Evolutionary conservation across 495 filamentous ascomycete genomes (phyloP).

Genomic region (Penicillium cosmopolitanum): DNA sequence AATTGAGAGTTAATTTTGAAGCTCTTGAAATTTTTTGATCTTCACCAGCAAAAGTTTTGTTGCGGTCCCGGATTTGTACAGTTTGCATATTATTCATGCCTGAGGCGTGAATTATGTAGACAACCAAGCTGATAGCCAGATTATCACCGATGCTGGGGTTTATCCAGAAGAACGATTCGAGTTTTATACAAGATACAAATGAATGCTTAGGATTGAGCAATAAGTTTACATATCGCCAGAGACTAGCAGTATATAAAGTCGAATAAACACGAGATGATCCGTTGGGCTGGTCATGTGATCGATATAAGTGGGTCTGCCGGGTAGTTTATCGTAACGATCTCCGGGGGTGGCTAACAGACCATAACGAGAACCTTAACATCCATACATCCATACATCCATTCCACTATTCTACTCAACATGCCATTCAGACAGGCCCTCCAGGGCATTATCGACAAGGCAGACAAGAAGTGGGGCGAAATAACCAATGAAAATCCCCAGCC

Average conservation of each 20-base stretch:
- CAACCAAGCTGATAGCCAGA: too few species aligned
- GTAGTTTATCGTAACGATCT: too few species aligned
- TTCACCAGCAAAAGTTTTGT: background rate
- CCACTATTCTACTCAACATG: slow-evolving; percentile 23
- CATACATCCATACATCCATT: too few species aligned
- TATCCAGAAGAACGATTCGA: too few species aligned
- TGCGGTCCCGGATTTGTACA: slow-evolving; percentile 14
- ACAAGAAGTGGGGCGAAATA: slow-evolving; percentile 31
- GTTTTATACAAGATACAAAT: too few species aligned
- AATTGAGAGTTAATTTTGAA: slow-evolving; percentile 9
- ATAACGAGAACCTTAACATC: background rate
- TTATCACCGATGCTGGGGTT: too few species aligned
- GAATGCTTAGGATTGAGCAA: too few species aligned
- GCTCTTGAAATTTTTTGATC: slow-evolving; percentile 21
- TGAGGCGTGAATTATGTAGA: slow-evolving; percentile 10
- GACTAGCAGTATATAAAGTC: too few species aligned
- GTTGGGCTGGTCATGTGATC: slow-evolving; percentile 1
- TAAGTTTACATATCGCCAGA: too few species aligned
- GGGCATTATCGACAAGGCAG: slow-evolving; percentile 30
- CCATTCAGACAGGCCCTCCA: slow-evolving; percentile 34
- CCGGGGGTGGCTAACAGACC: too few species aligned
- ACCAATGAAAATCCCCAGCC: slow-evolving; percentile 19
- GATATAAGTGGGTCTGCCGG: slow-evolving; percentile 6
- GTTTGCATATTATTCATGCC: slow-evolving; percentile 27
- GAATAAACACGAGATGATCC: too few species aligned